A percentile compares a stretch with the other conserved stretches of the same genome.
Conservation (phyloP, 1,284 basidiomycete genomes). For the Amylostereum chailletii region DNA sequence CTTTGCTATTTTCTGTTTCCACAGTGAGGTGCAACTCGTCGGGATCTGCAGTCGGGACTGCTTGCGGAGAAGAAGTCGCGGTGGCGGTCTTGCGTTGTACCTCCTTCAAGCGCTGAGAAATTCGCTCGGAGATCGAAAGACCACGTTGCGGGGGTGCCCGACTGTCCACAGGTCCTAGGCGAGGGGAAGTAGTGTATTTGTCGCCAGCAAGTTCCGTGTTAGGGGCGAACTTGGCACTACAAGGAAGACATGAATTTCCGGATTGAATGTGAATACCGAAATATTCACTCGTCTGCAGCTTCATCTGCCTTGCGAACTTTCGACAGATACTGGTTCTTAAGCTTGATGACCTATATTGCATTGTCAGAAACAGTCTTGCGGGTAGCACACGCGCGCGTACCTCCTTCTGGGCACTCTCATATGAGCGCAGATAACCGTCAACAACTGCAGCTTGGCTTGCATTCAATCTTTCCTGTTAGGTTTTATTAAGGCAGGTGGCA, state of each 20-base stretch:
- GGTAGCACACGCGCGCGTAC: slow-evolving; percentile 22
- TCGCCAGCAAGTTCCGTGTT: slow-evolving; percentile 45
- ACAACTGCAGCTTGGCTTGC: slow-evolving; percentile 50
- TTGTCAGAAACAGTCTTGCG: background rate
- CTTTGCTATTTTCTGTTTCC: slow-evolving; percentile 59
- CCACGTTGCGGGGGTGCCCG: slow-evolving; percentile 49
- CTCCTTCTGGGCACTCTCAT: slow-evolving; percentile 56
- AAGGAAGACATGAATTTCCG: slow-evolving; percentile 3
- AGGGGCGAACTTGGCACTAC: slow-evolving; percentile 75
- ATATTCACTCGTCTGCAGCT: slow-evolving; percentile 79
- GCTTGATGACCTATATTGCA: slow-evolving; percentile 39
- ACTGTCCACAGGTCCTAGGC: slow-evolving; percentile 47
- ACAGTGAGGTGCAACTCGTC: slow-evolving; percentile 23
- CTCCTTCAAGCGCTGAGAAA: slow-evolving; percentile 65
- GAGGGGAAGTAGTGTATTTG: slow-evolving; percentile 71
- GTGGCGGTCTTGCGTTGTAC: slow-evolving; percentile 52
- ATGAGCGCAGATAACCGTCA: slow-evolving; percentile 63
- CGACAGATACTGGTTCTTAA: slow-evolving; percentile 69
- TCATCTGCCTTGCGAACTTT: slow-evolving; percentile 81
- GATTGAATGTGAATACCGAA: background rate
- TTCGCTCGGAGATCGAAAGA: slow-evolving; percentile 69
- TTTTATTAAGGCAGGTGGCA: background rate
- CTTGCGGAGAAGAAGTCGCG: slow-evolving; percentile 23
- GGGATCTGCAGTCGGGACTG: slow-evolving; percentile 24
- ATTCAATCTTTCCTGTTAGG: slow-evolving; percentile 47